Evolutionary conservation across 352 stramenopile species (phyloP).

Genomic region (Phytopythium boreale): DNA sequence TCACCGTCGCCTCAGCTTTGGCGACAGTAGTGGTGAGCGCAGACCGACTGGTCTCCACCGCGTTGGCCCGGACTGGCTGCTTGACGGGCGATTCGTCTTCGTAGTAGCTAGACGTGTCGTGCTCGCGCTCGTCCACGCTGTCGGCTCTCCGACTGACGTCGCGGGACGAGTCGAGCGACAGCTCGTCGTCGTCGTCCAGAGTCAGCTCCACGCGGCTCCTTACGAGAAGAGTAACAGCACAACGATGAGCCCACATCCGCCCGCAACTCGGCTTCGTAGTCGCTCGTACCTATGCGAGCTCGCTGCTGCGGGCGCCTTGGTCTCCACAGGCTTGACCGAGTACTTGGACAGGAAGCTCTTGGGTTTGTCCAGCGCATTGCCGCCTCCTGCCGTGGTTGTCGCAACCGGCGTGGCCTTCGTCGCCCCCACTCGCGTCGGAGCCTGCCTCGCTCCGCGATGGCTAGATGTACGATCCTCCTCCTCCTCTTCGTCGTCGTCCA

Average conservation of each 20-base stretch:
- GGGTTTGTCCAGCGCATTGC: slow-evolving; percentile 58
- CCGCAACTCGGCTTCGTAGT: too few species aligned
- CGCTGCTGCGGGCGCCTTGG: slow-evolving; percentile 9
- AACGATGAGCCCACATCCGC: neutral
- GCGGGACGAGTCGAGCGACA: slow-evolving; percentile 31
- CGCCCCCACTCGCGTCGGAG: too few species aligned
- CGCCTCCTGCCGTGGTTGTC: slow-evolving; percentile 5
- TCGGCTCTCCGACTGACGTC: slow-evolving; percentile 8
- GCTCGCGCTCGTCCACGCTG: slow-evolving; percentile 10
- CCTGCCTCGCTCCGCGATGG: neutral
- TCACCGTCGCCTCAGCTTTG: too few species aligned
- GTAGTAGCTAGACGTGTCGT: slow-evolving; percentile 5
- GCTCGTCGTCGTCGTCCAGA: slow-evolving; percentile 52
- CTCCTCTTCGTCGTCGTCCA: slow-evolving; percentile 14
- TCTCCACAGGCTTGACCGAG: slow-evolving; percentile 27
- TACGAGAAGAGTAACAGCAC: slow-evolving; percentile 7
- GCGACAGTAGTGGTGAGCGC: too few species aligned
- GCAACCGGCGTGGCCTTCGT: neutral
- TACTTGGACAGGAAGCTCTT: slow-evolving; percentile 79
- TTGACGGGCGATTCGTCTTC: neutral
- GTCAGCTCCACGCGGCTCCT: slow-evolving; percentile 40
- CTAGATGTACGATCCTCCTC: neutral
- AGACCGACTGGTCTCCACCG: neutral
- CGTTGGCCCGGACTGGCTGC: too few species aligned
- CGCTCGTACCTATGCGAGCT: slow-evolving; percentile 3